Percentiles rank a stretch among this genome's conserved stretches.
phyloP scores from a whole-genome alignment of 2,329 filamentous ascomycete genomes.

The Fusarium buharicum region DNA sequence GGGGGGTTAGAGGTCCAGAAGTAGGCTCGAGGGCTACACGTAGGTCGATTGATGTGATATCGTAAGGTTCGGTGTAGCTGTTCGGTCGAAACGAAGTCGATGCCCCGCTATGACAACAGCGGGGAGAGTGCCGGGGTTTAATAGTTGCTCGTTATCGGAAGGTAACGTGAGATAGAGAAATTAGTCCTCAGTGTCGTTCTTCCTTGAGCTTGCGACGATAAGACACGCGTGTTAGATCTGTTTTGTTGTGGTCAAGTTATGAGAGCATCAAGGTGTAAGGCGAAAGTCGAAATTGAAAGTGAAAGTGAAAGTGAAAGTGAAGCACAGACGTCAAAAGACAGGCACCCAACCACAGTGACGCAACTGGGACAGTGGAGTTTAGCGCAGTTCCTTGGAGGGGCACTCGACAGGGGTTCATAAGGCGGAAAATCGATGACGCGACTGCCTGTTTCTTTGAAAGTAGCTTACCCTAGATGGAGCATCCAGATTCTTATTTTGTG shows the following conservation, averaged over 20 bases:
- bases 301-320: constrained; percentile 35
- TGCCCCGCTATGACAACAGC: constrained; percentile 37
- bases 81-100: constrained; percentile 23
- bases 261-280: constrained; percentile 13
- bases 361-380: constrained; percentile 40
- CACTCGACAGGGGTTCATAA: constrained; percentile 16
- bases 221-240: constrained; percentile 1
- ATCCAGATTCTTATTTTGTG: too few relatives aligned
- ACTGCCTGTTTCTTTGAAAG: neutral
- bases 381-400: constrained; percentile 29
- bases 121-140: constrained; percentile 10
- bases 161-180: neutral
- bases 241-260: constrained; percentile 1
- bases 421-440: constrained; percentile 43
- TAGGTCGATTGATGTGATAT: constrained; percentile 7
- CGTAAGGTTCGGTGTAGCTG: constrained; percentile 35
- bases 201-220: constrained; percentile 7
- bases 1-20: neutral
- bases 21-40: neutral
- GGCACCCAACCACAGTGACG: constrained; percentile 50
- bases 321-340: constrained; percentile 42
- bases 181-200: neutral
- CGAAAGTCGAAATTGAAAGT: constrained; percentile 35
- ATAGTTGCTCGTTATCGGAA: neutral
- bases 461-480: constrained; percentile 20